Evolutionary conservation across 2,329 filamentous ascomycete genomes (phyloP).

Genomic region (Penicillium brevicompactum): DNA sequence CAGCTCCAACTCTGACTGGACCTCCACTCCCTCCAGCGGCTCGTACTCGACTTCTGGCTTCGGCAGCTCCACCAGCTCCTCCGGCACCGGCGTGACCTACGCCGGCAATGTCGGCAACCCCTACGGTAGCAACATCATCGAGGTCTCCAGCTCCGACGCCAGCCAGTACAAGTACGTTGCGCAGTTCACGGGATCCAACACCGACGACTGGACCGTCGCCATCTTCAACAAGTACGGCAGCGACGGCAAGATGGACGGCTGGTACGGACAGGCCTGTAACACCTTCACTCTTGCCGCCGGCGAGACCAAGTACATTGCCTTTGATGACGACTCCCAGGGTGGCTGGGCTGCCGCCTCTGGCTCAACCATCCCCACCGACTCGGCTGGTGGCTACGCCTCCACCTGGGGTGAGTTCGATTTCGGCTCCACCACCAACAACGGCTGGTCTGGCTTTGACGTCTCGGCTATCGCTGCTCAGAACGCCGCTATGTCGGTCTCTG

Average conservation of each 20-base stretch:
- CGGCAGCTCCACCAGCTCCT: conserved; percentile 29
- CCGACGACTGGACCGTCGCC: conserved; percentile 37
- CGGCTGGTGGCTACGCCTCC: conserved; percentile 29
- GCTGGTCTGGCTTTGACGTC: conserved; percentile 39
- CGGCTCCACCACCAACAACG: conserved; percentile 28
- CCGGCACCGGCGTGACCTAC: conserved; percentile 33
- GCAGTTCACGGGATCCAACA: conserved; percentile 35
- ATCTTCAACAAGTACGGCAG: conserved; percentile 46
- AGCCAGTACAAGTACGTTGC: conserved; percentile 40
- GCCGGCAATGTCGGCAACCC: conserved; percentile 42
- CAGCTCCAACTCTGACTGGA: conserved; percentile 21
- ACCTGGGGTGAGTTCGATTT: conserved; percentile 43
- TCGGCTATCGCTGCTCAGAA: conserved; percentile 39
- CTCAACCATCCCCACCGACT: conserved; percentile 29
- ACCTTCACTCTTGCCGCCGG: conserved; percentile 34
- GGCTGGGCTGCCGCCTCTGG: conserved; percentile 33
- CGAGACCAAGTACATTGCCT: conserved; percentile 40
- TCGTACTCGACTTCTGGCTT: conserved; percentile 36
- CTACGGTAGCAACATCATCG: conserved; percentile 45
- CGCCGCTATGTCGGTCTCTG: conserved; percentile 32
- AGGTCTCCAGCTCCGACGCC: conserved; percentile 34
- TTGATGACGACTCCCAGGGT: conserved; percentile 39
- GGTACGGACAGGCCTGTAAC: conserved; percentile 38
- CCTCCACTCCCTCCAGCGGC: conserved; percentile 21
- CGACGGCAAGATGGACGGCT: conserved; percentile 36